Conservation (phyloP, 306 rosid genomes). For the Astragalus membranaceus region DNA sequence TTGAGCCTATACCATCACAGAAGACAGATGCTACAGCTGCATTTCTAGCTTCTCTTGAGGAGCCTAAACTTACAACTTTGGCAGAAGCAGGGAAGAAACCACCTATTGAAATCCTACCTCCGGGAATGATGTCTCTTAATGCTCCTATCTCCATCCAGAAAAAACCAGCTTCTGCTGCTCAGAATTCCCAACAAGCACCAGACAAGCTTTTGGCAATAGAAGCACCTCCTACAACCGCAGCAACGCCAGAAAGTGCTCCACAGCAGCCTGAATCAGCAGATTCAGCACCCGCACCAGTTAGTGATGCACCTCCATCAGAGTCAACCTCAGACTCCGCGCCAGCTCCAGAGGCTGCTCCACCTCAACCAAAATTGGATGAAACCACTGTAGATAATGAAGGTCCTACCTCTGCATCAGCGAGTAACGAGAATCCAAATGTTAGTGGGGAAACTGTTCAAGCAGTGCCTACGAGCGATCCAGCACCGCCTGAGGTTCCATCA, state of each 20-base stretch:
- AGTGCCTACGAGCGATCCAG: conserved; percentile 18
- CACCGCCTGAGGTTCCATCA: conserved; percentile 34
- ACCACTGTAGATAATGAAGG: conserved; percentile 12
- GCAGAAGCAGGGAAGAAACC: conserved; percentile 94
- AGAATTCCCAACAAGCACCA: conserved; percentile 49
- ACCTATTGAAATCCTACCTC: conserved; percentile 92
- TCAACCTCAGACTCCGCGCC: conserved; percentile 27
- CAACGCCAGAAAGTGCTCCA: conserved; percentile 27
- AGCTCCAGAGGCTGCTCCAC: conserved; percentile 21
- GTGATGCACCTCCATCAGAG: conserved; percentile 29
- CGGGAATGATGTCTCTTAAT: conserved; percentile 75
- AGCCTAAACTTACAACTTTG: conserved; percentile 89
- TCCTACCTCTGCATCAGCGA: conserved; percentile 33
- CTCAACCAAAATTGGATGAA: conserved; percentile 40
- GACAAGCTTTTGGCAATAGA: conserved; percentile 72
- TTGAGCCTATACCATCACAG: conserved; percentile 60
- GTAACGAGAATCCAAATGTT: conserved; percentile 27
- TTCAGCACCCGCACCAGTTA: conserved; percentile 31
- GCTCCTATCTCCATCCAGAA: conserved; percentile 65
- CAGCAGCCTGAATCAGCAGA: conserved; percentile 46
- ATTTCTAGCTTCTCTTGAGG: conserved; percentile 87
- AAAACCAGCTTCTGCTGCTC: conserved; percentile 56
- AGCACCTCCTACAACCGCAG: conserved; percentile 55
- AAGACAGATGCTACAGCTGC: conserved; percentile 89
- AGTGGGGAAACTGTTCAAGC: conserved; percentile 30